Conservation (phyloP, 2,329 filamentous ascomycete genomes). For the Talaromyces sp. region DNA sequence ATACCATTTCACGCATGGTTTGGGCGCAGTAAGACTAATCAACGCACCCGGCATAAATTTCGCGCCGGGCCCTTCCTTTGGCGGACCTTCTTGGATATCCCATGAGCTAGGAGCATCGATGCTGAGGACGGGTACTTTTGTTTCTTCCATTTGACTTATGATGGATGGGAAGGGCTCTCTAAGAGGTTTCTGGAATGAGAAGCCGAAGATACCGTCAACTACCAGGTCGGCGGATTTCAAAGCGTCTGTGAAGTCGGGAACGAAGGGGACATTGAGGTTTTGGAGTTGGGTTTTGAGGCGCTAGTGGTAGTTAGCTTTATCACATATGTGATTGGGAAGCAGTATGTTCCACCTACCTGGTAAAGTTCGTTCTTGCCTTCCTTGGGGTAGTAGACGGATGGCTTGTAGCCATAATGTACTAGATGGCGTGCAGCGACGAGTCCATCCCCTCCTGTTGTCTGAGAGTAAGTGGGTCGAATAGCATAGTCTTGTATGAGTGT, state of each 20-base stretch:
- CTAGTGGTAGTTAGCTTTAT: slow-evolving; percentile 38
- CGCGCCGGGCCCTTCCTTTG: slow-evolving; percentile 70
- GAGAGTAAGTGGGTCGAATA: too few relatives aligned
- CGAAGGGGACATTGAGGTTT: slow-evolving; percentile 78
- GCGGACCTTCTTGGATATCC: slow-evolving; percentile 86
- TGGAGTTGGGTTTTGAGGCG: slow-evolving; percentile 80
- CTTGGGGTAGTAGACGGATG: slow-evolving; percentile 90
- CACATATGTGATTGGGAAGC: neutral
- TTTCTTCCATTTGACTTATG: slow-evolving; percentile 71
- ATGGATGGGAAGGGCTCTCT: slow-evolving; percentile 86
- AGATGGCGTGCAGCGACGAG: slow-evolving; percentile 92
- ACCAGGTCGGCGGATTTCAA: slow-evolving; percentile 71
- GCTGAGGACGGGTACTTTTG: slow-evolving; percentile 72
- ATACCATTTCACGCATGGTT: slow-evolving; percentile 82
- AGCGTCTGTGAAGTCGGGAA: slow-evolving; percentile 69
- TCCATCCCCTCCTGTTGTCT: slow-evolving; percentile 73
- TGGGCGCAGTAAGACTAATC: slow-evolving; percentile 88
- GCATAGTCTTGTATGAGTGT: neutral
- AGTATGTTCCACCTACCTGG: slow-evolving; percentile 54
- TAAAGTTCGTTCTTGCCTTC: slow-evolving; percentile 87
- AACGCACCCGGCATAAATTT: slow-evolving; percentile 76
- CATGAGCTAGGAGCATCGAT: slow-evolving; percentile 94
- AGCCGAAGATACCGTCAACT: slow-evolving; percentile 92
- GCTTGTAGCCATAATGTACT: slow-evolving; percentile 84
- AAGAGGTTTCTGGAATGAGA: slow-evolving; percentile 88